These are phyloP conservation scores for Aspergillus incahuasiensis DNA, from an alignment of 495 filamentous ascomycete genomes.

Conservation along the genomic window DNA sequence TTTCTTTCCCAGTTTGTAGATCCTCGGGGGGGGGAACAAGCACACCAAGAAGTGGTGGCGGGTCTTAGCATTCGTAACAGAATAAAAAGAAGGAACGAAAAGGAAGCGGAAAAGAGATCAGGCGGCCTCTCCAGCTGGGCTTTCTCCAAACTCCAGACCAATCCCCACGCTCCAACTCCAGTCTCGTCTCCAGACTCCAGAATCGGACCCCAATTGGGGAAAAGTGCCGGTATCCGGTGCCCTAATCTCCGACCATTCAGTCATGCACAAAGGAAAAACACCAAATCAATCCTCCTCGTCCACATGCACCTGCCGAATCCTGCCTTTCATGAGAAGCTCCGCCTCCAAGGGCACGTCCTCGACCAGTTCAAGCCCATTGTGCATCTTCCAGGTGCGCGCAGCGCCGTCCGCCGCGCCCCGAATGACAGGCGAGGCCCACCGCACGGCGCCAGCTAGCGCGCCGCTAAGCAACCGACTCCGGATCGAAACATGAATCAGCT, in stretches of 20 bases:
- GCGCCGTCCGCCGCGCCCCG: neutral
- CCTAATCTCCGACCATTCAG: too few relatives aligned
- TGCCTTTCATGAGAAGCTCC: constrained; percentile 12
- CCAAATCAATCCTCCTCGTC: neutral
- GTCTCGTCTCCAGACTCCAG: neutral
- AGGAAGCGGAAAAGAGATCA: neutral
- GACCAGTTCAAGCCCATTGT: neutral
- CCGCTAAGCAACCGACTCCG: constrained; percentile 15
- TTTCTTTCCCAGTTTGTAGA: neutral
- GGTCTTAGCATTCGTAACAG: neutral
- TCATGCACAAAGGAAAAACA: neutral
- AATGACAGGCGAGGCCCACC: constrained; percentile 10
- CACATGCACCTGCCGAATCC: constrained; percentile 12
- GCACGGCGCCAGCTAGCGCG: neutral
- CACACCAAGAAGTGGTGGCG: neutral
- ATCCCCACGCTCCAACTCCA: neutral
- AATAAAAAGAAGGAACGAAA: neutral
- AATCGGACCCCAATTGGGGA: neutral
- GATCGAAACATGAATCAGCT: constrained; percentile 26
- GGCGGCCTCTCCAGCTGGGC: neutral
- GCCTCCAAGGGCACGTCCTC: neutral
- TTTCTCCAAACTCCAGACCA: neutral
- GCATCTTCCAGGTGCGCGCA: neutral
- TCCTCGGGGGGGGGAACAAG: neutral
- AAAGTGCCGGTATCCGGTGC: neutral